A percentile compares a stretch with the other conserved stretches of the same genome.
Conservation (phyloP, 768 basidiomycete genomes). For the Kwoniella mangroviensis region DNA sequence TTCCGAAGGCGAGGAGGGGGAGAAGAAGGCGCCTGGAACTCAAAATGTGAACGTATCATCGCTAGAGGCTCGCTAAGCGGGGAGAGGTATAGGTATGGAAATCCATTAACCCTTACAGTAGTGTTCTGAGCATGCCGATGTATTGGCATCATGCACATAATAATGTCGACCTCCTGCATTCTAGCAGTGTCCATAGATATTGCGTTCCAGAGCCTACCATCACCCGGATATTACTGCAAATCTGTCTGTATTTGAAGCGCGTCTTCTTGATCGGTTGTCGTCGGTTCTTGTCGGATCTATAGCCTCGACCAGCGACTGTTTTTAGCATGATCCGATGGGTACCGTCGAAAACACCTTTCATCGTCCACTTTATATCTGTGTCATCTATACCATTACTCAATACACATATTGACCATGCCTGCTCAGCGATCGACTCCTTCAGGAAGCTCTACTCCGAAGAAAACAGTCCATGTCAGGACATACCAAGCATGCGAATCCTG, state of each 20-base stretch:
- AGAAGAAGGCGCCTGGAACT: neutral
- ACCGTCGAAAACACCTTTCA: neutral
- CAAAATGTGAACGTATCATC: neutral
- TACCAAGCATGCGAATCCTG: slow-evolving; percentile 12
- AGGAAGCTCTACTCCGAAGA: neutral
- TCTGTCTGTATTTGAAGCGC: too few species aligned
- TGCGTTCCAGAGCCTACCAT: too few species aligned
- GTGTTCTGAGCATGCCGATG: too few species aligned
- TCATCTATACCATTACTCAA: neutral
- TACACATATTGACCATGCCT: neutral
- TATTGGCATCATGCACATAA: too few species aligned
- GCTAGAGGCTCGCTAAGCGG: neutral
- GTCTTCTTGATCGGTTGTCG: neutral
- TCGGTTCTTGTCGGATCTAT: neutral
- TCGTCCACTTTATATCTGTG: neutral
- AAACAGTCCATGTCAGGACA: slow-evolving; percentile 7
- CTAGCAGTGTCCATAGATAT: too few species aligned
- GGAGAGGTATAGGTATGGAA: too few species aligned
- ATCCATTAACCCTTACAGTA: too few species aligned
- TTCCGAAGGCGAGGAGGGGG: neutral
- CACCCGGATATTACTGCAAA: too few species aligned
- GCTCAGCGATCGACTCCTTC: neutral
- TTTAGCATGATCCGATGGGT: neutral
- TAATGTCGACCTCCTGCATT: too few species aligned
- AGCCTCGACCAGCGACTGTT: neutral